These are phyloP conservation scores for Ophiocordyceps sinensis DNA, from an alignment of 2,329 filamentous ascomycete genomes.

Conservation along the genomic window DNA sequence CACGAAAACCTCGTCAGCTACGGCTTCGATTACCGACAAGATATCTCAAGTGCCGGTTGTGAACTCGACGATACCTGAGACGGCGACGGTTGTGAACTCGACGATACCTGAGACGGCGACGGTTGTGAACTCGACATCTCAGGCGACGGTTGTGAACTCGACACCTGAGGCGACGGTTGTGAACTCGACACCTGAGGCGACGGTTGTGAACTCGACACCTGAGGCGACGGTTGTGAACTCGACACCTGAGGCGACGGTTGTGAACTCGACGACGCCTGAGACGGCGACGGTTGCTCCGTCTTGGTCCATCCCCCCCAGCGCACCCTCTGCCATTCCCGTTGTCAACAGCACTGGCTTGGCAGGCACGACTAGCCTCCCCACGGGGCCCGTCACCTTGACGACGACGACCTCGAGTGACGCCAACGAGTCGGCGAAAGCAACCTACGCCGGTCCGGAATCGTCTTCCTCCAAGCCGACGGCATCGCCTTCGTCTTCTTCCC, in stretches of 20 bases:
- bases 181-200: no score
- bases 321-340: conserved; percentile 1
- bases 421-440: neutral
- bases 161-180: no score
- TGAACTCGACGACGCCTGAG: conserved; percentile 2
- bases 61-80: conserved; percentile 2
- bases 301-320: neutral
- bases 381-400: neutral
- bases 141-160: conserved; percentile 4
- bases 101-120: neutral
- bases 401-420: neutral
- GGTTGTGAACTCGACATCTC: neutral
- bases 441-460: neutral
- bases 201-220: conserved; percentile 5
- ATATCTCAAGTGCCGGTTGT: conserved; percentile 3
- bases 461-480: neutral
- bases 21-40: conserved; percentile 2
- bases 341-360: conserved; percentile 2
- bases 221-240: conserved; percentile 5
- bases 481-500: neutral
- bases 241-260: no score
- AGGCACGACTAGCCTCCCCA: neutral
- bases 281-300: neutral
- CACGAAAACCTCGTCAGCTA: conserved; percentile 1
- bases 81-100: neutral